These are phyloP conservation scores for Aureobasidium sp. DNA, from an alignment of 2,329 filamentous ascomycete species.

Conservation along the genomic window DNA sequence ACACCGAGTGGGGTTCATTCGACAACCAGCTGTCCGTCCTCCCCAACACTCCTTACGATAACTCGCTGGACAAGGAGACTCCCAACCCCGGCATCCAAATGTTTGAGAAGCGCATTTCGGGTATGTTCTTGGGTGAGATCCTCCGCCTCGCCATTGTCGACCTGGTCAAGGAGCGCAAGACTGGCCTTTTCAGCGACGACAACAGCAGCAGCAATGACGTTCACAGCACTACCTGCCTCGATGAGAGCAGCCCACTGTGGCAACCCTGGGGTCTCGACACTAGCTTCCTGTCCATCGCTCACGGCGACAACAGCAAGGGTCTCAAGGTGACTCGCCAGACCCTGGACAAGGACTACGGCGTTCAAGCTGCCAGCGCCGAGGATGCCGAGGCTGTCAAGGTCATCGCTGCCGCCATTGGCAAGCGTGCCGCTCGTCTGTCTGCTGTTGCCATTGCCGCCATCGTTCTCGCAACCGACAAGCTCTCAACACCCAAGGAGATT, in stretches of 20 bases:
- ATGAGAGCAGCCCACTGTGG: slow-evolving; percentile 59
- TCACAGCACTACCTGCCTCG: slow-evolving; percentile 62
- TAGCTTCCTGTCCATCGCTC: slow-evolving; percentile 78
- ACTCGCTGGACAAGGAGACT: slow-evolving; percentile 67
- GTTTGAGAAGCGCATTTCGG: slow-evolving; percentile 97
- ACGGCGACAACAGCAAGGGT: slow-evolving; percentile 68
- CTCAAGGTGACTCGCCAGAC: slow-evolving; percentile 68
- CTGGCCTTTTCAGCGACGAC: slow-evolving; percentile 68
- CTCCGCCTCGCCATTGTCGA: slow-evolving; percentile 69
- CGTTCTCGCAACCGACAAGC: slow-evolving; percentile 69
- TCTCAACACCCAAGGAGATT: slow-evolving; percentile 40
- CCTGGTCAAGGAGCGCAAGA: slow-evolving; percentile 59
- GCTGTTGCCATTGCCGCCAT: slow-evolving; percentile 84
- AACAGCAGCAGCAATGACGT: slow-evolving; percentile 64
- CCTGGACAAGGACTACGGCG: slow-evolving; percentile 67
- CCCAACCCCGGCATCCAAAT: slow-evolving; percentile 94
- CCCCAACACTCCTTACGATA: slow-evolving; percentile 78
- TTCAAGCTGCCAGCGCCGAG: slow-evolving; percentile 69
- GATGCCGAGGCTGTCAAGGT: slow-evolving; percentile 85
- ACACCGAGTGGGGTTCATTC: slow-evolving; percentile 97
- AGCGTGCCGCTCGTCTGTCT: slow-evolving; percentile 78
- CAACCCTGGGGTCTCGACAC: slow-evolving; percentile 87
- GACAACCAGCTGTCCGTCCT: slow-evolving; percentile 88
- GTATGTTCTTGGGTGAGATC: slow-evolving; percentile 97
- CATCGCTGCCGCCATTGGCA: slow-evolving; percentile 75